Evolutionary conservation across 139 green algal species (phyloP), one percentile per base, ranked within the genome.

Genomic region (Bryopsis sp.): DNA sequence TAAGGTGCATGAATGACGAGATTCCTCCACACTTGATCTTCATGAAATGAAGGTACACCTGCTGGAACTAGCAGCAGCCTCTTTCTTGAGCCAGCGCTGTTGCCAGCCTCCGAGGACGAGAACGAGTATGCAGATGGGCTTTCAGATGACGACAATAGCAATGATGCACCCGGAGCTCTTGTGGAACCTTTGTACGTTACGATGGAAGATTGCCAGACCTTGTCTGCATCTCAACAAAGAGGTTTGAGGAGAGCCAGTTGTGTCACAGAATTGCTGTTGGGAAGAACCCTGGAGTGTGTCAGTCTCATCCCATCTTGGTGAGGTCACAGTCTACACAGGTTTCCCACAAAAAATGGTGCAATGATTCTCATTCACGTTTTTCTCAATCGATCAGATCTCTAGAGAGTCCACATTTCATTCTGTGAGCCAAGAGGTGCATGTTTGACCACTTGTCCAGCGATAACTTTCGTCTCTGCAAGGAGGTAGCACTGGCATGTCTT

Each of bases 41-140:
- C 11, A 26, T 11, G 43, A 11, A 26, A 35, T 61, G 6, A 11
- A 61, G 50, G 50, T 36, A 67, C 59, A 6, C 59, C 59, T 47
- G 19, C 32, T 26, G 8, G 11, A 28, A 67, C 24, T 47, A 33
- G 28, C 7, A n/a, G 11, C 24, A 48, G 33, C 31, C 31, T 67
- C 28, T 67, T 67, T 26, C 33, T 67, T 7, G 59, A 67, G 33
- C 59, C 59, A 28, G 59, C 59, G n/a, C 31, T 67, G 28, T 28
- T 47, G 59, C 59, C 59, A 6, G 7, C 28, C 5, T 47, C 26
- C 11, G n/a, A 26, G n/a, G 43, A 54, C 43, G 43, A 54, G 19
- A 19, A 54, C 43, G 43, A 54, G 43, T 11, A 54, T 11, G 43
- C 11, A 19, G 43, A 54, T 19, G 11, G 15, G 43, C 15, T 19